Percentiles rank a stretch among this genome's conserved stretches.
These are phyloP conservation scores for Plasmodium ovale DNA, from an alignment of 169 alveolate genomes.

Conservation along the genomic window DNA sequence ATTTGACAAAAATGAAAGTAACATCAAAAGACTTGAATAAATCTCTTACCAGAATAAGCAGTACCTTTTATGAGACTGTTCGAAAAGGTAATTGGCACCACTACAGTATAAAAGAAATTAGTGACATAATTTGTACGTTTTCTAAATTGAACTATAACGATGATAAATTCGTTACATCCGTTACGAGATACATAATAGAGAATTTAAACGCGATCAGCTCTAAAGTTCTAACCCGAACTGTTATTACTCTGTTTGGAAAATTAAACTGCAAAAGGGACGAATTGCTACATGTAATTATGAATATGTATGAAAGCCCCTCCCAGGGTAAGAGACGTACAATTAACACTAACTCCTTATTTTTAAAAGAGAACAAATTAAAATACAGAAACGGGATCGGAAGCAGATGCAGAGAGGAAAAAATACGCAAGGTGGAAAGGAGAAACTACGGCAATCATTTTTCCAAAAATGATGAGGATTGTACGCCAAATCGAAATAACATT, in stretches of 20 bases:
- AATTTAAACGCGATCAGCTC: slow-evolving; percentile 29
- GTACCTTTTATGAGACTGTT: too few relatives aligned
- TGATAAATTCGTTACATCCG: not conserved
- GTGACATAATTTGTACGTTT: not conserved
- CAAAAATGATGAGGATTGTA: too few relatives aligned
- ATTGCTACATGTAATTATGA: slow-evolving; percentile 8
- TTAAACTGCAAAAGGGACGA: not conserved
- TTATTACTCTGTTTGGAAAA: slow-evolving; percentile 4
- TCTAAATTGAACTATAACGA: slow-evolving; percentile 10
- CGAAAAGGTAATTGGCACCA: too few relatives aligned
- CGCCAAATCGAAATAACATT: too few relatives aligned
- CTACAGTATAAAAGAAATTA: slow-evolving; percentile 2
- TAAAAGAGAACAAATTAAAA: not conserved
- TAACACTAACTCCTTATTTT: not conserved
- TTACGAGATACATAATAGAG: not conserved
- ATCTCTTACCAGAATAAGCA: too few relatives aligned
- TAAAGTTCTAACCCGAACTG: not conserved
- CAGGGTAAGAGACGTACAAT: not conserved
- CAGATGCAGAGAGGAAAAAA: not conserved
- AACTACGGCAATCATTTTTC: not conserved
- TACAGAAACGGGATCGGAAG: not conserved
- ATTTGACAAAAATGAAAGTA: not conserved
- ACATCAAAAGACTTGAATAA: too few relatives aligned
- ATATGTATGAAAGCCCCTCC: slow-evolving; percentile 15
- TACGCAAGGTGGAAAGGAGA: not conserved